These are phyloP conservation scores for Amborella trichopoda DNA, from an alignment of 164 flowering plant genomes.

Conservation along the genomic window DNA sequence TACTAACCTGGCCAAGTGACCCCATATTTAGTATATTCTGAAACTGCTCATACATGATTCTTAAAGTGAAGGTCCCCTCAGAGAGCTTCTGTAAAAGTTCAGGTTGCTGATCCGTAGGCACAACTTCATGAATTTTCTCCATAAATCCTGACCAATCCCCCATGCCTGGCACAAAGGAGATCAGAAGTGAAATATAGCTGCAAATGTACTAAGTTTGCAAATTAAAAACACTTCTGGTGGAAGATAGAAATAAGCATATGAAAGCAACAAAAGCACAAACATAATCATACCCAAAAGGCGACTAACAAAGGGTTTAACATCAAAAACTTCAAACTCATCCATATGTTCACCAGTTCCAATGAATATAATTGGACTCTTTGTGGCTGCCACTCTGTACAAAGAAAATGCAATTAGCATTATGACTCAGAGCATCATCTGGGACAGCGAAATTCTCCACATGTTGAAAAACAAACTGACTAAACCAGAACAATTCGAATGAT, in stretches of 20 bases:
- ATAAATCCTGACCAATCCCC: slow-evolving; percentile 99
- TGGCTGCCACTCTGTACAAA: slow-evolving; percentile 79
- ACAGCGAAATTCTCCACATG: background rate
- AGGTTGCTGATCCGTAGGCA: slow-evolving; percentile 98
- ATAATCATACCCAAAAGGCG: slow-evolving; percentile 64
- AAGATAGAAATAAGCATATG: background rate
- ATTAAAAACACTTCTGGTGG: background rate
- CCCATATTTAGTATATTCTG: slow-evolving; percentile 98
- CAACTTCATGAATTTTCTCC: slow-evolving; percentile 99
- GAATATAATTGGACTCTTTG: slow-evolving; percentile 92
- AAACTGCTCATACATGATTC: slow-evolving; percentile 95
- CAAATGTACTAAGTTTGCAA: background rate
- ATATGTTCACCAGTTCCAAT: slow-evolving; percentile 99
- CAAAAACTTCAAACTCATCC: slow-evolving; percentile 99
- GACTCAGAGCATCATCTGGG: background rate
- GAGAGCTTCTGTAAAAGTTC: slow-evolving; percentile 93
- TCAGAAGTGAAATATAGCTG: too few species aligned
- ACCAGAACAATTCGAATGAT: background rate
- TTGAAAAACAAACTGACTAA: background rate
- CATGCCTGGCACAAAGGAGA: slow-evolving; percentile 62
- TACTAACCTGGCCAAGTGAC: slow-evolving; percentile 83
- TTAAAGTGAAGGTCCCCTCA: slow-evolving; percentile 81
- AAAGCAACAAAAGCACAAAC: background rate
- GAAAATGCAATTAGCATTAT: background rate
- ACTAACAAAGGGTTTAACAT: slow-evolving; percentile 96